Conservation (phyloP, 2,329 filamentous ascomycete genomes). For the Diaporthe humulicola region DNA sequence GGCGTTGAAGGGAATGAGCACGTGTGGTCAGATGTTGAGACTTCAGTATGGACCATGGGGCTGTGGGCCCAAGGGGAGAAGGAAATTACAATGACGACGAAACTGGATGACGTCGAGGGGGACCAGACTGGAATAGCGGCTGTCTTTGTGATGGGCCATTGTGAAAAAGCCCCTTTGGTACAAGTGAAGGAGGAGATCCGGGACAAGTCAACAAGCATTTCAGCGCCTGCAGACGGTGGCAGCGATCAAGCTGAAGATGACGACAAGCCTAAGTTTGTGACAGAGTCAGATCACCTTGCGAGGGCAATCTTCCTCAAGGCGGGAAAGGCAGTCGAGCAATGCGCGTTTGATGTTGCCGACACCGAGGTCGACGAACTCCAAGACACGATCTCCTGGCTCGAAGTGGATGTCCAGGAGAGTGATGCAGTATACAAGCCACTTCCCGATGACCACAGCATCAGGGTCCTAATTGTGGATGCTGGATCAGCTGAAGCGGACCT, state of each 20-base stretch:
- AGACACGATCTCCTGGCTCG: slow-evolving; percentile 3
- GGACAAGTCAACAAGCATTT: slow-evolving; percentile 8
- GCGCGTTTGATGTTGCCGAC: slow-evolving; percentile 30
- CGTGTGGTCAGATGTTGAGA: slow-evolving; percentile 26
- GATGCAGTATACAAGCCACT: background rate
- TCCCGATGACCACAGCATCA: slow-evolving; percentile 21
- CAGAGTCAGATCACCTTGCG: slow-evolving; percentile 38
- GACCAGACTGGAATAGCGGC: slow-evolving; percentile 34
- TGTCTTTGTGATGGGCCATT: slow-evolving; percentile 39
- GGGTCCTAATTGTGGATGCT: slow-evolving; percentile 15
- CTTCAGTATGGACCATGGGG: slow-evolving; percentile 38
- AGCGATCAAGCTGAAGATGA: background rate
- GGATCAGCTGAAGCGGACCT: background rate
- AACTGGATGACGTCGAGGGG: slow-evolving; percentile 15
- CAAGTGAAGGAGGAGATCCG: background rate
- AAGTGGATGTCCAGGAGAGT: background rate
- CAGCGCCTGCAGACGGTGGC: background rate
- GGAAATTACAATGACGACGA: slow-evolving; percentile 34
- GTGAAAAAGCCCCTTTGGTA: slow-evolving; percentile 22
- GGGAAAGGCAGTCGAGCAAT: slow-evolving; percentile 36
- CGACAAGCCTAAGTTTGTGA: slow-evolving; percentile 23
- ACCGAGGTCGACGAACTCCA: slow-evolving; percentile 1
- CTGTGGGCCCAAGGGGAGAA: slow-evolving; percentile 36
- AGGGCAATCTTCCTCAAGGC: slow-evolving; percentile 40
- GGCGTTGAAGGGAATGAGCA: slow-evolving; percentile 11